Conservation (phyloP, 768 basidiomycete genomes). For the Chalciporus piperatus region DNA sequence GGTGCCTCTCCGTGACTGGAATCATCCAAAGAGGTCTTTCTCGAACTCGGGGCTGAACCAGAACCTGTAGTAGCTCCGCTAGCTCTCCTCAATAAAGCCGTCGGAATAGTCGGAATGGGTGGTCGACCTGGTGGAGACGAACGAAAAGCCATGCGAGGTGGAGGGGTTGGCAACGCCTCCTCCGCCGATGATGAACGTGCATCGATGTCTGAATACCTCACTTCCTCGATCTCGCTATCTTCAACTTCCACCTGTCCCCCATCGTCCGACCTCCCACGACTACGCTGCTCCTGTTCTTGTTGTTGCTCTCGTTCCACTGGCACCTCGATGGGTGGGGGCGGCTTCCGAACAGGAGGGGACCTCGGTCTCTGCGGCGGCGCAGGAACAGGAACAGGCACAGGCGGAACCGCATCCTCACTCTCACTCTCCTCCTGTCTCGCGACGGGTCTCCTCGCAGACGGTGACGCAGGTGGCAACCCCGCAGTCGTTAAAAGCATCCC, state of each 20-base stretch:
- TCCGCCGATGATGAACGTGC: constrained; percentile 30
- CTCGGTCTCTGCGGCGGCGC: constrained; percentile 31
- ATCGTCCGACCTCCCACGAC: constrained; percentile 50
- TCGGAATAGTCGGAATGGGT: constrained; percentile 36
- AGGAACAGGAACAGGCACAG: constrained; percentile 35
- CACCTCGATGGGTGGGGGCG: constrained; percentile 22
- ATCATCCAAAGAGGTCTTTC: constrained; percentile 38
- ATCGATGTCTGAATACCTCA: constrained; percentile 52
- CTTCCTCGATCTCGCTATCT: constrained; percentile 72
- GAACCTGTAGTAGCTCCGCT: constrained; percentile 34
- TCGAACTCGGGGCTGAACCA: constrained; percentile 32
- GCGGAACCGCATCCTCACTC: constrained; percentile 21
- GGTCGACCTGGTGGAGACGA: constrained; percentile 37
- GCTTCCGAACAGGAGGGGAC: constrained; percentile 30
- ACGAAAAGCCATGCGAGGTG: constrained; percentile 37
- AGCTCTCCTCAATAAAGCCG: constrained; percentile 33
- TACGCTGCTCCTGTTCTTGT: constrained; percentile 40
- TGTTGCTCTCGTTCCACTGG: constrained; percentile 7
- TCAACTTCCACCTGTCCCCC: constrained; percentile 65
- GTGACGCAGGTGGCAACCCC: constrained; percentile 11
- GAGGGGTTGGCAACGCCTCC: constrained; percentile 45
- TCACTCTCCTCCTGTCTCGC: constrained; percentile 30
- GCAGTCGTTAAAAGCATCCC: constrained; percentile 46
- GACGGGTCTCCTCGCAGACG: constrained; percentile 15
- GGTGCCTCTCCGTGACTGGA: constrained; percentile 10